Percentiles rank a stretch among this genome's conserved stretches.
phyloP scores from a whole-genome alignment of 1,284 basidiomycete genomes.

The Sanghuangporus baumii region DNA sequence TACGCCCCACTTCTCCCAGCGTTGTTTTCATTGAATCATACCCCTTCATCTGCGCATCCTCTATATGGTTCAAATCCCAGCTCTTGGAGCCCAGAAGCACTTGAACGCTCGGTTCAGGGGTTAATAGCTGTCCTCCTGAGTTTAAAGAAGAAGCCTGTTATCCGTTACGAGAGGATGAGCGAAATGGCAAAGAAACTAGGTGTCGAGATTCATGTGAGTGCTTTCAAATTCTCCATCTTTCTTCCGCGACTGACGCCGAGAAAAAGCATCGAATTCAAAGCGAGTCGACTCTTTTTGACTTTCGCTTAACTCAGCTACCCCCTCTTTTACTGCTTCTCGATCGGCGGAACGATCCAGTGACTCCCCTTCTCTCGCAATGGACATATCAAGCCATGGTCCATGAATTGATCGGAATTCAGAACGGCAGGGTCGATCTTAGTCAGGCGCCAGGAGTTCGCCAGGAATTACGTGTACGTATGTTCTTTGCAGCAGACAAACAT shows the following conservation, averaged over 20 bases:
- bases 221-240: not conserved
- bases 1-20: conserved; percentile 84
- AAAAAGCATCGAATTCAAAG: conserved; percentile 64
- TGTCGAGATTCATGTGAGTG: conserved; percentile 69
- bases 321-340: conserved; percentile 79
- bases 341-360: conserved; percentile 95
- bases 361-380: conserved; percentile 97
- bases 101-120: conserved; percentile 77
- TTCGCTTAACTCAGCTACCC: conserved; percentile 68
- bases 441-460: conserved; percentile 83
- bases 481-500: not conserved
- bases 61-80: conserved; percentile 65
- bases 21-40: conserved; percentile 85
- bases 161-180: conserved; percentile 94
- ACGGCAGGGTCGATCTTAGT: conserved; percentile 85
- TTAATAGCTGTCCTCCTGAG: conserved; percentile 88
- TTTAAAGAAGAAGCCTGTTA: conserved; percentile 91
- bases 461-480: conserved; percentile 70
- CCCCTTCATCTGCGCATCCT: conserved; percentile 54
- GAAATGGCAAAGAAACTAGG: conserved; percentile 88
- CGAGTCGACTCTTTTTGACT: conserved; percentile 73
- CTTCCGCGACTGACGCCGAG: not conserved
- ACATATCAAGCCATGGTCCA: conserved; percentile 99
- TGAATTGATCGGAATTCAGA: conserved; percentile 90
- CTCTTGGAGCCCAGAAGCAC: conserved; percentile 66